These are phyloP conservation scores for Eutypa lata DNA, from an alignment of 2,329 filamentous ascomycete species.

Conservation along the genomic window DNA sequence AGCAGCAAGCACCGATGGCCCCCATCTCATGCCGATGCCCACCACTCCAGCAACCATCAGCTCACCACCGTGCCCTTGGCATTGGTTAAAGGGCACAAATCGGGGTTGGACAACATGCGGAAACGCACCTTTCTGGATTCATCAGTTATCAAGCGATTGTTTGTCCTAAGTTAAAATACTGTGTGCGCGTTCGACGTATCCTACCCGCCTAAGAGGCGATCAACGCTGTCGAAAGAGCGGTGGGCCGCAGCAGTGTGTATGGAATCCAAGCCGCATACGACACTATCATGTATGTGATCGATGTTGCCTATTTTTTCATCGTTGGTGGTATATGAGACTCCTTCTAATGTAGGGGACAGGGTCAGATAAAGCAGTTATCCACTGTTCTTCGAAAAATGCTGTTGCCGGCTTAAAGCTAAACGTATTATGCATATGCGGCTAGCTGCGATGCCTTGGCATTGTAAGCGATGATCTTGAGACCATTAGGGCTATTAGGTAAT, in stretches of 20 bases:
- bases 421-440: background rate
- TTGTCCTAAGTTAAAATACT: background rate
- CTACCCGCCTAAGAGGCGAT: background rate
- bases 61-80: background rate
- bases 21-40: background rate
- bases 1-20: background rate
- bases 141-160: background rate
- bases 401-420: background rate
- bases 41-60: background rate
- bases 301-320: background rate
- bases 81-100: background rate
- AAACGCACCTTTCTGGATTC: background rate
- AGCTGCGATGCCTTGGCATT: background rate
- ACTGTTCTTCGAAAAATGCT: background rate
- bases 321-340: background rate
- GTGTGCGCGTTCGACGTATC: background rate
- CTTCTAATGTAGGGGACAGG: background rate
- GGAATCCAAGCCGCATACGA: background rate
- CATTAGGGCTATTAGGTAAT: background rate
- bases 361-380: background rate
- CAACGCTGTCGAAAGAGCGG: background rate
- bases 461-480: no score
- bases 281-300: background rate
- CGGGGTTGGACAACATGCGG: background rate
- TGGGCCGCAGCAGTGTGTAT: background rate